These are phyloP conservation scores for Penicillium decumbens DNA, from an alignment of 2,329 filamentous ascomycete genomes.

Conservation along the genomic window DNA sequence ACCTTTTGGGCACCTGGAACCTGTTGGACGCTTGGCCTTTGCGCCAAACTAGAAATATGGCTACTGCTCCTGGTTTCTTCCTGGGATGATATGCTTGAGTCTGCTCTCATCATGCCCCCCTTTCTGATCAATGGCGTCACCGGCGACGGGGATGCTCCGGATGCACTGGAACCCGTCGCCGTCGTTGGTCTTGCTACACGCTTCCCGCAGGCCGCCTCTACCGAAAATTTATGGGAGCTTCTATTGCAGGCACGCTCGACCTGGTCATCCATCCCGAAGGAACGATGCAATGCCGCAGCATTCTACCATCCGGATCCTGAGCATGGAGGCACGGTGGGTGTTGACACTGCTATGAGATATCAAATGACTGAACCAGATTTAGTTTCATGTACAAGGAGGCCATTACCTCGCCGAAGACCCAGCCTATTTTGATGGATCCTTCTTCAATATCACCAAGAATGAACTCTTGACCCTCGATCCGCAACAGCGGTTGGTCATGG, in stretches of 20 bases:
- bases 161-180: conserved; percentile 27
- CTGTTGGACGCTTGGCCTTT: neutral
- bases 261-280: conserved; percentile 33
- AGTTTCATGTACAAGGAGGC: conserved; percentile 22
- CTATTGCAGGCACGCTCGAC: conserved; percentile 29
- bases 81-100: neutral
- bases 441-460: conserved; percentile 29
- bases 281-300: conserved; percentile 34
- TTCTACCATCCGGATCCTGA: conserved; percentile 39
- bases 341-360: neutral
- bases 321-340: conserved; percentile 31
- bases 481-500: conserved; percentile 33
- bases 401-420: conserved; percentile 32
- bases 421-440: conserved; percentile 26
- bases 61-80: neutral
- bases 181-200: conserved; percentile 35
- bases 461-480: conserved; percentile 31
- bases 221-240: conserved; percentile 34
- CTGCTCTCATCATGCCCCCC: conserved; percentile 10
- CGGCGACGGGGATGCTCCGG: conserved; percentile 1
- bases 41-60: conserved; percentile 5
- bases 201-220: conserved; percentile 30
- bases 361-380: neutral
- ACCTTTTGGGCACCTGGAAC: neutral
- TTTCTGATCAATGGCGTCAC: neutral